phyloP scores from a whole-genome alignment of 2,329 filamentous ascomycete genomes.

The Fonsecaea pugnacius region DNA sequence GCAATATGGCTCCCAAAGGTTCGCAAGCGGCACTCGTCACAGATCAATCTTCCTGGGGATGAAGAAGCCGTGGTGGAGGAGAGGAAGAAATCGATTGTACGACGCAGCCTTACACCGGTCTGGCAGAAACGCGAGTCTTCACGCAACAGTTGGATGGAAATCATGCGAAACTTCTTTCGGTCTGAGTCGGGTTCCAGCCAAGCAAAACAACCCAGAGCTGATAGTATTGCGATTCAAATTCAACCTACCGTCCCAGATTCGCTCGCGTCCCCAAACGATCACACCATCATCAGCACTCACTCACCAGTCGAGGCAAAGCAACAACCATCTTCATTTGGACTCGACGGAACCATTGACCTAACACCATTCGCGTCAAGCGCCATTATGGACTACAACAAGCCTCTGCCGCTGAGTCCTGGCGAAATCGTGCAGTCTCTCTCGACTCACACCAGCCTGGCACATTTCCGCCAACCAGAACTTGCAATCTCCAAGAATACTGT shows the following conservation, averaged over 20 bases:
- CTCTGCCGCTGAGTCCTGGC: conserved; percentile 31
- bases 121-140: conserved; percentile 28
- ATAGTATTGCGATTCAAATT: conserved; percentile 10
- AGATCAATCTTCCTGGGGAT: not conserved
- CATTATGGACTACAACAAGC: conserved; percentile 29
- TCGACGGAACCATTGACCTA: conserved; percentile 30
- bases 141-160: conserved; percentile 30
- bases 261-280: not conserved
- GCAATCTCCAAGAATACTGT: not conserved
- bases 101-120: conserved; percentile 27
- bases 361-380: conserved; percentile 1
- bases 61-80: conserved; percentile 11
- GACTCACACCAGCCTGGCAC: not conserved
- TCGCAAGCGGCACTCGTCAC: conserved; percentile 26
- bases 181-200: conserved; percentile 16
- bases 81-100: conserved; percentile 14
- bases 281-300: not conserved
- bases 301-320: not conserved
- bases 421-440: conserved; percentile 21
- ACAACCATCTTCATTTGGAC: conserved; percentile 14
- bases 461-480: not conserved
- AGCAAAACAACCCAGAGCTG: conserved; percentile 19
- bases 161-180: conserved; percentile 29
- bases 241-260: conserved; percentile 8
- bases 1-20: conserved; percentile 23